phyloP scores from a whole-genome alignment of 495 filamentous ascomycete species.

The Paragyromitra xinjiangensis region DNA sequence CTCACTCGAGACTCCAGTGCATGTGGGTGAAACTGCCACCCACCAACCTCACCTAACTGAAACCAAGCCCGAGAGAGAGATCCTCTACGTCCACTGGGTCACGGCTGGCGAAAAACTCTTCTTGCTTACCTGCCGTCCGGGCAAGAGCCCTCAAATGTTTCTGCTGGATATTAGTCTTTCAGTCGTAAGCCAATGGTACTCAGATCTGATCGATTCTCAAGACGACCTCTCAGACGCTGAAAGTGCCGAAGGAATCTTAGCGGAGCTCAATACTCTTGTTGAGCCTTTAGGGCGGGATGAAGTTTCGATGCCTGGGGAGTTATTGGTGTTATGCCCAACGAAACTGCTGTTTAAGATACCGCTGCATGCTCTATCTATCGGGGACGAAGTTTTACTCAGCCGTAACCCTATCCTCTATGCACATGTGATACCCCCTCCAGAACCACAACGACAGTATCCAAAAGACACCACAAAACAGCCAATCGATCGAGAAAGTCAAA shows the following conservation, averaged over 20 bases:
- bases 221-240: conserved; percentile 14
- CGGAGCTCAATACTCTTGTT: conserved; percentile 9
- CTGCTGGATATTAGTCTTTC: background rate
- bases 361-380: background rate
- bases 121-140: background rate
- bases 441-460: background rate
- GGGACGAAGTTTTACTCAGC: background rate
- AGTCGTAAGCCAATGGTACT: background rate
- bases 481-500: background rate
- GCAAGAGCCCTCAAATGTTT: conserved; percentile 4
- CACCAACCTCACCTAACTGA: background rate
- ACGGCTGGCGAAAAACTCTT: background rate
- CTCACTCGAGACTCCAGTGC: background rate
- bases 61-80: background rate
- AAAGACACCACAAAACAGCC: background rate
- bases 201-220: conserved; percentile 19
- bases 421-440: background rate
- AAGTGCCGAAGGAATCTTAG: conserved; percentile 13
- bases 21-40: background rate
- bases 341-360: conserved; percentile 11
- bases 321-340: conserved; percentile 16
- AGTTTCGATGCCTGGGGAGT: conserved; percentile 5
- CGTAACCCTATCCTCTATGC: conserved; percentile 12
- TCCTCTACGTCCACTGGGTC: conserved; percentile 11
- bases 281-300: background rate